A percentile compares a stretch with the other conserved stretches of the same genome.
phyloP scores from a whole-genome alignment of 495 filamentous ascomycete genomes.

The Penicillium psychrofluorescens region DNA sequence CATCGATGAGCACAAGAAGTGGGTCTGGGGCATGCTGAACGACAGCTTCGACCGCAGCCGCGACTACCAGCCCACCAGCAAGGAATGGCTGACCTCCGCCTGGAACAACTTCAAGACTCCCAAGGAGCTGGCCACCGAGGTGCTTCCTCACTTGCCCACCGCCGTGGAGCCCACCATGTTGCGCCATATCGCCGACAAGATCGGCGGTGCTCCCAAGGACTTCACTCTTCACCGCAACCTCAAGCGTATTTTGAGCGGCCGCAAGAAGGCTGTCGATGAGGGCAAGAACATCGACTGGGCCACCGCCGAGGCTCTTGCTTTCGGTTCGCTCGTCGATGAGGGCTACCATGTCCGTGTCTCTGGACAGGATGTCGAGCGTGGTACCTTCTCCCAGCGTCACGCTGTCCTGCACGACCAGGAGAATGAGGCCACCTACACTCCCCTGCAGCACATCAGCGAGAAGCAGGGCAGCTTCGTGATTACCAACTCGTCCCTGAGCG shows the following conservation, averaged over 20 bases:
- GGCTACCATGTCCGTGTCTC: slow-evolving; percentile 96
- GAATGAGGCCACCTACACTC: slow-evolving; percentile 84
- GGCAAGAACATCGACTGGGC: slow-evolving; percentile 96
- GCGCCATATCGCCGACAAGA: slow-evolving; percentile 69
- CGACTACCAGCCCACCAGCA: slow-evolving; percentile 92
- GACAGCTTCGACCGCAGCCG: slow-evolving; percentile 95
- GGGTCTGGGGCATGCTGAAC: slow-evolving; percentile 98
- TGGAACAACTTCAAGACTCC: slow-evolving; percentile 99
- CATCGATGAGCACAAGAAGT: slow-evolving; percentile 97
- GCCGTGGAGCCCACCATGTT: slow-evolving; percentile 63
- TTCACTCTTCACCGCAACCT: slow-evolving; percentile 90
- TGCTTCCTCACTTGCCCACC: slow-evolving; percentile 87
- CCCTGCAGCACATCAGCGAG: slow-evolving; percentile 78
- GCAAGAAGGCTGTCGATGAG: slow-evolving; percentile 88
- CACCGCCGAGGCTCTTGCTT: slow-evolving; percentile 93
- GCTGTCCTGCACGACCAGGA: slow-evolving; percentile 97
- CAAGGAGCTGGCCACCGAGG: slow-evolving; percentile 92
- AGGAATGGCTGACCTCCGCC: slow-evolving; percentile 96
- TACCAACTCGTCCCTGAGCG: slow-evolving; percentile 92
- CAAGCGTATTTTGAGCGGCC: slow-evolving; percentile 86
- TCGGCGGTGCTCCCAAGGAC: slow-evolving; percentile 69
- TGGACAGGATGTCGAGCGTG: slow-evolving; percentile 97
- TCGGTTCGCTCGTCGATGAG: slow-evolving; percentile 82
- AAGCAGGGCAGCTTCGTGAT: slow-evolving; percentile 94
- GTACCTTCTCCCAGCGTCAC: slow-evolving; percentile 98